These are phyloP conservation scores for Leccinum sublutescens DNA, from an alignment of 768 basidiomycete genomes.

Conservation along the genomic window DNA sequence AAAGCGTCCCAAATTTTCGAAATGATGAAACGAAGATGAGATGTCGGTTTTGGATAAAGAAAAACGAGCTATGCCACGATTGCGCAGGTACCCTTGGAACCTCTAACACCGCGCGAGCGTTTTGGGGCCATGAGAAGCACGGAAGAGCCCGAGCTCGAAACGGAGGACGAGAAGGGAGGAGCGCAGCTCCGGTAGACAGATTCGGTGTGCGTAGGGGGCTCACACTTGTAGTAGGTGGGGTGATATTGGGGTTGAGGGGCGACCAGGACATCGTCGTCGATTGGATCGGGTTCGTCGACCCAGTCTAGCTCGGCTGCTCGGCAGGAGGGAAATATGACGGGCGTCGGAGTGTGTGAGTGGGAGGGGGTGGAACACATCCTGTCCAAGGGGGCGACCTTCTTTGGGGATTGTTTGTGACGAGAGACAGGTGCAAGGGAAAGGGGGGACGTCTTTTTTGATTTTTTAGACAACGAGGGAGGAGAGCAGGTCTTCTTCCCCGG, in stretches of 20 bases:
- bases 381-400: constrained; percentile 11
- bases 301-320: constrained; percentile 28
- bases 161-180: constrained; percentile 18
- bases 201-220: constrained; percentile 5
- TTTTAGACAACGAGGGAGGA: constrained; percentile 18
- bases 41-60: background rate
- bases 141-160: constrained; percentile 28
- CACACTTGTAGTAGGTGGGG: constrained; percentile 14
- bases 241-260: constrained; percentile 25
- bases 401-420: constrained; percentile 14
- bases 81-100: constrained; percentile 12
- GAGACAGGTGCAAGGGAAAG: constrained; percentile 11
- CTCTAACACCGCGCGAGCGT: constrained; percentile 13
- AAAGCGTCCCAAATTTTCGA: constrained; percentile 24
- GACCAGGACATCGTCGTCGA: constrained; percentile 15
- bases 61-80: constrained; percentile 15
- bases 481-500: constrained; percentile 14
- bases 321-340: constrained; percentile 34
- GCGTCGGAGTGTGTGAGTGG: constrained; percentile 30
- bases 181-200: constrained; percentile 19
- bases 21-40: constrained; percentile 3
- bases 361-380: constrained; percentile 20
- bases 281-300: constrained; percentile 27
- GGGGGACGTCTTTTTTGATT: constrained; percentile 14
- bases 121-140: constrained; percentile 33